Base-by-base conservation (phyloP, 768 basidiomycete species). In the Pleurotus cornucopiae region DNA sequence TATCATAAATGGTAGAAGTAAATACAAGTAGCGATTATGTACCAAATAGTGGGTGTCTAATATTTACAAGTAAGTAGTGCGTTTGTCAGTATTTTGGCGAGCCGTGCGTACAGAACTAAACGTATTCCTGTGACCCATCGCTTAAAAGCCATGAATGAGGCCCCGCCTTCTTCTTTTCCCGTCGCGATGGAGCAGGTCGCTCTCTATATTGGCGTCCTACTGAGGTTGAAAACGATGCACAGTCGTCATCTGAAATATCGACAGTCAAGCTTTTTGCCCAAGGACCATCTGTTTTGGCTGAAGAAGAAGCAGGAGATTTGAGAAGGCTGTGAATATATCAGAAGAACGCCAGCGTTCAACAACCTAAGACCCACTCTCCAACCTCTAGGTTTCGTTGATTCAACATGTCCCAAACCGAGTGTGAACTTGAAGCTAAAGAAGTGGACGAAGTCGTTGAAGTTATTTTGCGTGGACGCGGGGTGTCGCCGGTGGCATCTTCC, bases 111-210 rank as follows among this genome's bases (percentile, higher is more conserved):
- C 11, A 34, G 30, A 34, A 34, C 30, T 34, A 34, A 34, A 34
- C 30, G 30, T 11, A 7, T 34, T 34, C 30, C 30, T 34, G 16
- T 14, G 51, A 53, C 5, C 21, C 49, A 21, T 51, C 49, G 37
- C 51, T 53, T 2, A 53, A 41, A 9, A 53, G 51, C 51, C 51
- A 53, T 12, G 51, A 53, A 41, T 21, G 6, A 30, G 26, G 18
- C 13, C 39, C 18, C 7, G 38, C 11, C 51, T 53, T 25, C 38
- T 40, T 40, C 51, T 18, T n/a, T 13, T 11, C 18, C 41, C 39
- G 37, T 0, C 39, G n/a, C 1, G 51, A 25, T 9, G n/a, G 16
- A 18, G 51, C 51, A 21, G 12, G 39, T 16, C 37, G 51, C n/a
- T 16, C 51, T 38, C 39, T 39, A 41, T 41, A 41, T 41, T 37